Evolutionary conservation across 805 yeast species (phyloP).

Genomic region (Cyberlindnera misumaiensis): DNA sequence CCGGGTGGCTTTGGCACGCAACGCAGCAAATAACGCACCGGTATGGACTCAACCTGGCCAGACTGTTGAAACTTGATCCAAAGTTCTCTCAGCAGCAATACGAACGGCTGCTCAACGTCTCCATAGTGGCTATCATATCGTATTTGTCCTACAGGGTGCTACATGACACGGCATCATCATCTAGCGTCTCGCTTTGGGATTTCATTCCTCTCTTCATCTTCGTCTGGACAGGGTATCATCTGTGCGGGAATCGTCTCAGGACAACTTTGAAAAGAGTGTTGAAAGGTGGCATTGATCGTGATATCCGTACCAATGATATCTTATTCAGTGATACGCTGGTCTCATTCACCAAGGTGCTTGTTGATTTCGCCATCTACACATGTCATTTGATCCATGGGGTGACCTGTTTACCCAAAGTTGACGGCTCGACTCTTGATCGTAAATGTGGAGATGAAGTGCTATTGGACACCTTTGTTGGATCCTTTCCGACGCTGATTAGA

Average conservation of each 20-base stretch:
- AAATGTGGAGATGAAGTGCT: conserved; percentile 26
- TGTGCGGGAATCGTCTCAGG: conserved; percentile 3
- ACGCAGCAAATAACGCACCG: conserved; percentile 1
- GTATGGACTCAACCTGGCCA: conserved; percentile 7
- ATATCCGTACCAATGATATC: conserved; percentile 65
- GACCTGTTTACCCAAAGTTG: conserved; percentile 27
- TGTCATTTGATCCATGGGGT: conserved; percentile 37
- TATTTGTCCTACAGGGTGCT: conserved; percentile 1
- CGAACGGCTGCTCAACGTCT: conserved; percentile 3
- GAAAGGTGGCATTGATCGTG: conserved; percentile 49
- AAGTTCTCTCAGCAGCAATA: conserved; percentile 2
- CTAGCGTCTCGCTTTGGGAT: conserved; percentile 8
- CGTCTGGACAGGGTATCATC: conserved; percentile 4
- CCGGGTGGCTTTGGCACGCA: conserved; percentile 11
- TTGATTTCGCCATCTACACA: conserved; percentile 57
- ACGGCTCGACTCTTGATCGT: conserved; percentile 25
- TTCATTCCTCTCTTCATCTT: conserved; percentile 5
- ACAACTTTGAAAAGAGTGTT: conserved; percentile 43
- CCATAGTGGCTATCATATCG: conserved; percentile 1
- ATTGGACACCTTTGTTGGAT: conserved; percentile 31
- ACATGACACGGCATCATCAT: background rate
- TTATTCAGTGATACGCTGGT: conserved; percentile 78
- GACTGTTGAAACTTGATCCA: conserved; percentile 9
- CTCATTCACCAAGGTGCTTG: conserved; percentile 69
- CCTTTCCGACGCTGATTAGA: conserved; percentile 67